Evolutionary conservation across 2,329 filamentous ascomycete genomes (phyloP), one percentile per base, ranked within the genome.

Genomic region (Mollisiaceae sp.): DNA sequence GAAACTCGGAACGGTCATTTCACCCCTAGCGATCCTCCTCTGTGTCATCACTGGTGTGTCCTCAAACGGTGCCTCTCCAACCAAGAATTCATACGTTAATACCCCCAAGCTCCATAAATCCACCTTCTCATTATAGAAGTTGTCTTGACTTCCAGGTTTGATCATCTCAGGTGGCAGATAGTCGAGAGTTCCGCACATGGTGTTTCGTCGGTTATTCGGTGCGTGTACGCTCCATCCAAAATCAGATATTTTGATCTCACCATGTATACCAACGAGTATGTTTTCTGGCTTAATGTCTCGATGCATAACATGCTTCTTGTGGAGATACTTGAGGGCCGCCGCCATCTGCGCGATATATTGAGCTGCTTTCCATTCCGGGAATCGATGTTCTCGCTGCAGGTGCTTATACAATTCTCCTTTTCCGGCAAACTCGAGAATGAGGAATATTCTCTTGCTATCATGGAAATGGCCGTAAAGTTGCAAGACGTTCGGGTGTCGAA

Each of bases 91-190:
- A 74, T 98, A 99, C 1, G 91, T 97, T 79, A 99, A 79, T 24
- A 98, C 95, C 27, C 95, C 95, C 74, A 99, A 82, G 76, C 92
- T 95, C 95, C 95, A 99, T 67, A 98, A 81, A 77, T 99, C 95
- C 38, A 99, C 92, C 82, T 97, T 98, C 77, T 97, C 94, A 66
- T 87, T 91, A 80, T 98, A 98, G 76, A 86, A 96, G 80, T 95
- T 97, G 75, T 95, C 92, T 72, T 89, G 86, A 71, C 86, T 85
- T 54, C 92, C 91, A 4, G 89, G 87, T 78, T 90, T 92, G 78
- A 98, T 86, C 95, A 99, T 99, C 88, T 99, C 95, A 4, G 95
- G 95, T 2, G 95, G 95, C 18, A 99, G 86, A 78, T 99, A 99
- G 80, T 99, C 95, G 50, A 98, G 87, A 20, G 95, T 99, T 69